A percentile compares a stretch with the other conserved stretches of the same genome.
These are phyloP conservation scores for Nicotiana knightiana DNA, from an alignment of 257 asterid species.

Conservation along the genomic window DNA sequence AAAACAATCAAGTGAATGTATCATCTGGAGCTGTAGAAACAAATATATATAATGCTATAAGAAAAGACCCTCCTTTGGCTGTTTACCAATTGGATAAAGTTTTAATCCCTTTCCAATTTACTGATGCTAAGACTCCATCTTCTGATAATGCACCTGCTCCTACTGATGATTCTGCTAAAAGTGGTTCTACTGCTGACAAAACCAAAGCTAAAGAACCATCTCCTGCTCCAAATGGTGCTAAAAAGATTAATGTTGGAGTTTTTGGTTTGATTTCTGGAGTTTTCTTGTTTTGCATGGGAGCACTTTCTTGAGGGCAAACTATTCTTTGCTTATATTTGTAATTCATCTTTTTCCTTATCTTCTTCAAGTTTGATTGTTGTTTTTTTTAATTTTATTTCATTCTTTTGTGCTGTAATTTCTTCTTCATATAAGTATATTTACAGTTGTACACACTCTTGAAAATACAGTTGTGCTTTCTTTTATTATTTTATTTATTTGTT, in stretches of 20 bases:
- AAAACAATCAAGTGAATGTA: conserved; percentile 51
- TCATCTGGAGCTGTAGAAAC: conserved; percentile 47
- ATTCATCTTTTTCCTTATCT: not conserved
- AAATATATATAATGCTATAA: conserved; percentile 45
- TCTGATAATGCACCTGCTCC: conserved; percentile 36
- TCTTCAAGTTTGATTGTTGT: not conserved
- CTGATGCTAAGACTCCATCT: conserved; percentile 33
- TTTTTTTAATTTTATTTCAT: not conserved
- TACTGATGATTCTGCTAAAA: not conserved
- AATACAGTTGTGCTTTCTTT: not conserved
- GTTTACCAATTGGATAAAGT: conserved; percentile 73
- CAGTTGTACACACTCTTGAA: not conserved
- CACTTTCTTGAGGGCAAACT: not conserved
- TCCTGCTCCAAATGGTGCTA: conserved; percentile 16
- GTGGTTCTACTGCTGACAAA: conserved; percentile 11
- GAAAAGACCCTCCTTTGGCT: conserved; percentile 56
- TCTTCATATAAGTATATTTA: not conserved
- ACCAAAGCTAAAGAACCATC: conserved; percentile 26
- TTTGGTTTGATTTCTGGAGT: conserved; percentile 24
- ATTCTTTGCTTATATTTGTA: not conserved
- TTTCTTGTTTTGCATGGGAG: conserved; percentile 16
- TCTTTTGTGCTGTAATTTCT: not conserved
- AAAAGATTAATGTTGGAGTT: conserved; percentile 6
- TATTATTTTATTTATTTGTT: too few relatives aligned
- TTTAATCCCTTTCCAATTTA: conserved; percentile 46